Evolutionary conservation across 1,284 basidiomycete species (phyloP), one percentile per base, ranked within the genome.

Genomic region (Agroathelia rolfsii): DNA sequence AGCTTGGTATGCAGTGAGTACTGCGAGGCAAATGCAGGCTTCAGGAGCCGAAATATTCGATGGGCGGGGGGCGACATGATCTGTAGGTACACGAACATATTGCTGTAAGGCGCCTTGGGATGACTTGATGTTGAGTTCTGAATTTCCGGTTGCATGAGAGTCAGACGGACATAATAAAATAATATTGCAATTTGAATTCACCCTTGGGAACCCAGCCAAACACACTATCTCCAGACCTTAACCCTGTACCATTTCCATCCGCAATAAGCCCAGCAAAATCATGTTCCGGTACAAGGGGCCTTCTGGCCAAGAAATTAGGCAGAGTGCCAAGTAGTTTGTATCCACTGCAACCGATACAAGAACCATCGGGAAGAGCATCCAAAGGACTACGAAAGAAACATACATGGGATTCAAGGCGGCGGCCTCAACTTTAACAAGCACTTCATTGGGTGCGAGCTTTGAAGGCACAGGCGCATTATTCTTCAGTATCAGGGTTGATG

Each of bases 361-460:
- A n/a, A n/a, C n/a, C n/a, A n/a, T n/a, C n/a, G n/a, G 13, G 18
- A 30, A 23, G 32, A 9, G 18, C 12, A 7, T 39, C 43, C 28
- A 19, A 41, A 34, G 48, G 8, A 33, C 21, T 8, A 20, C 13
- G 20, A 22, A n/a, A 22, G 13, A 39, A 19, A 53, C 66, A 43
- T 55, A 80, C 69, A 75, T 60, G 0, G 79, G 80, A 46, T 85
- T 85, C 25, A 83, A 55, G 2, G 76, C 76, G 0, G 65, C 76
- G 3, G 77, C 73, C 25, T 68, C 60, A 5, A 82, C 61, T 43
- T 70, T 70, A 37, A 83, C 62, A 6, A 80, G 62, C 5, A 79
- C 65, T 37, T 76, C 58, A 12, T 64, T 69, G 27, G 54, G 47
- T 19, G 44, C 43, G 19, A 70, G 53, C 23, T 62, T 53, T 7